These are phyloP conservation scores for Blastocystis sp. DNA, from an alignment of 352 stramenopile species.

Conservation along the genomic window DNA sequence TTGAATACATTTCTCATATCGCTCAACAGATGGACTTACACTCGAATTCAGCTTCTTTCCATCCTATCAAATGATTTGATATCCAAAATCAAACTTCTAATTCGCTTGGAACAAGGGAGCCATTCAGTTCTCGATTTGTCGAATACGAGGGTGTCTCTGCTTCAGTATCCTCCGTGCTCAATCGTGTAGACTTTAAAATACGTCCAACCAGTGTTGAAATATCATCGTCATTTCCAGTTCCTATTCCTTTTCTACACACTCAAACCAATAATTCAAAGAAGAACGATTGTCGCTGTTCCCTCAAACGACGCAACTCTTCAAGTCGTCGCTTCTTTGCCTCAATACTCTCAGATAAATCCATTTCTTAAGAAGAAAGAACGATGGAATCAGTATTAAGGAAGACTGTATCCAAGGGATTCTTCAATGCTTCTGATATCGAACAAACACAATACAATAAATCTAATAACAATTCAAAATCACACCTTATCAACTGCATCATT, in stretches of 20 bases:
- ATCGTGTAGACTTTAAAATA: neutral
- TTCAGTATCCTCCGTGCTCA: neutral
- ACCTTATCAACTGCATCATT: too few relatives aligned
- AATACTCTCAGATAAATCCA: conserved; percentile 18
- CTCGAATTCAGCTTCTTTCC: neutral
- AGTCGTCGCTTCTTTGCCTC: conserved; percentile 52
- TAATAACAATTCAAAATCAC: too few relatives aligned
- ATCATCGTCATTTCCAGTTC: neutral
- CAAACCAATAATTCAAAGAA: too few relatives aligned
- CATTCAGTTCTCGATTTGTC: neutral
- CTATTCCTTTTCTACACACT: neutral
- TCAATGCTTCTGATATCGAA: too few relatives aligned
- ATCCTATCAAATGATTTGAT: neutral
- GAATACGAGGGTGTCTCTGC: neutral
- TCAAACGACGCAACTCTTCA: conserved; percentile 32
- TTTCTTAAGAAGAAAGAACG: neutral
- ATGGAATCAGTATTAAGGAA: too few relatives aligned
- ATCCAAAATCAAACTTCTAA: conserved; percentile 8
- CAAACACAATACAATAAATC: too few relatives aligned
- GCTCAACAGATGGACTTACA: neutral
- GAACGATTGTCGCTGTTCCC: neutral
- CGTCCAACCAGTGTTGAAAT: conserved; percentile 1
- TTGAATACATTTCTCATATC: conserved; percentile 46
- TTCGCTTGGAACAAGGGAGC: neutral
- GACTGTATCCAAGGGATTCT: too few relatives aligned